These are phyloP conservation scores for Danielozyma ontarioensis DNA, from an alignment of 805 yeast genomes.

Conservation along the genomic window DNA sequence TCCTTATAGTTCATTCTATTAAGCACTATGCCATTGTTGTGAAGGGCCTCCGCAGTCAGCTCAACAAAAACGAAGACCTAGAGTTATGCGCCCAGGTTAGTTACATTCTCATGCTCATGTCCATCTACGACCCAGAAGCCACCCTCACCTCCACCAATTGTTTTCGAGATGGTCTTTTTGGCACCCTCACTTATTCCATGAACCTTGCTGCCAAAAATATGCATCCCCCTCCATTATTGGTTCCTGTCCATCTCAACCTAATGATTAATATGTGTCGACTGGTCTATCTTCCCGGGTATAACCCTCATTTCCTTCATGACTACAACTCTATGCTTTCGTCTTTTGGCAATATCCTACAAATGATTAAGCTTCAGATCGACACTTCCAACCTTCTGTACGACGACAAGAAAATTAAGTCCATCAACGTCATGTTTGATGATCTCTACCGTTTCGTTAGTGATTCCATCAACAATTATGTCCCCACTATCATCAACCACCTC, in stretches of 20 bases:
- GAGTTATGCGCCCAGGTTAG: slow-evolving; percentile 29
- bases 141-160: slow-evolving; percentile 30
- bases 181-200: slow-evolving; percentile 26
- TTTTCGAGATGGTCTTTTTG: slow-evolving; percentile 36
- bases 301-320: slow-evolving; percentile 26
- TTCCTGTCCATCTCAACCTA: slow-evolving; percentile 28
- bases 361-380: slow-evolving; percentile 2
- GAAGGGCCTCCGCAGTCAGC: slow-evolving; percentile 22
- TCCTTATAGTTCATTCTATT: slow-evolving; percentile 26
- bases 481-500: slow-evolving; percentile 18
- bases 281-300: slow-evolving; percentile 32
- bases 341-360: slow-evolving; percentile 16
- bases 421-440: slow-evolving; percentile 17
- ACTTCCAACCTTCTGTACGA: slow-evolving; percentile 3
- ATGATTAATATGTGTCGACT: slow-evolving; percentile 30
- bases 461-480: slow-evolving; percentile 21
- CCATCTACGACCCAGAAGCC: slow-evolving; percentile 40
- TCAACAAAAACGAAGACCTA: slow-evolving; percentile 25
- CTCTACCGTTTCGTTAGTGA: slow-evolving; percentile 19
- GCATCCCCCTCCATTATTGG: slow-evolving; percentile 9
- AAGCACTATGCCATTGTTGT: slow-evolving; percentile 33
- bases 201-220: slow-evolving; percentile 7
- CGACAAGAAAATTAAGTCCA: slow-evolving; percentile 8
- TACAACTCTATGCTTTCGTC: slow-evolving; percentile 15
- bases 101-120: slow-evolving; percentile 34